These are phyloP conservation scores for Amphibolis antarctica DNA, from an alignment of 106 monocot genomes.

Conservation along the genomic window DNA sequence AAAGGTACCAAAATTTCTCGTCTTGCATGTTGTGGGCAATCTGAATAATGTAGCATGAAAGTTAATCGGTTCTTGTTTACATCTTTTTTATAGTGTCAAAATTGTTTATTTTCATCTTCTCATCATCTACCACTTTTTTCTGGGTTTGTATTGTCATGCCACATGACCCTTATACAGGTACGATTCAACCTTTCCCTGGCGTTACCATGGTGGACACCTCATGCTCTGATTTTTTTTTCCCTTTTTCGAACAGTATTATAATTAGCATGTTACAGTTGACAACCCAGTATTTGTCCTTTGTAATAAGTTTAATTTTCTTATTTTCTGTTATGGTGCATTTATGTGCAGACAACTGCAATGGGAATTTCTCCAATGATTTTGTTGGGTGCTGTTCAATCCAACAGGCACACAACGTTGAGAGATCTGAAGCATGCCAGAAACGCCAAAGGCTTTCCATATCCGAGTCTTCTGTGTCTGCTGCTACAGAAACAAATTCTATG, in stretches of 20 bases:
- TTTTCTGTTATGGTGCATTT: background rate
- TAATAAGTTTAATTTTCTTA: background rate
- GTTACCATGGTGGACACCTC: too few relatives aligned
- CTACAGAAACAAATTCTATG: constrained; percentile 10
- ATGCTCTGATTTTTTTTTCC: too few relatives aligned
- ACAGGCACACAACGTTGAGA: constrained; percentile 8
- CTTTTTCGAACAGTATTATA: background rate
- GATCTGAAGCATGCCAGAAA: constrained; percentile 21
- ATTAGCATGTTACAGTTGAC: background rate
- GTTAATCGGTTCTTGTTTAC: background rate
- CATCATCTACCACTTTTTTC: background rate
- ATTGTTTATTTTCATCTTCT: background rate
- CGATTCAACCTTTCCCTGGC: too few relatives aligned
- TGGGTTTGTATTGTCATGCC: too few relatives aligned
- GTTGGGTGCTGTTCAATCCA: constrained; percentile 6
- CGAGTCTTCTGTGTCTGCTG: constrained; percentile 19
- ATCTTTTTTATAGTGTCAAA: too few relatives aligned
- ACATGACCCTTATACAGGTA: background rate
- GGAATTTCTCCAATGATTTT: constrained; percentile 4
- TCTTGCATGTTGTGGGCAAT: too few relatives aligned
- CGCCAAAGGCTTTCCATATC: constrained; percentile 27
- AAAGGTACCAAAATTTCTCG: constrained; percentile 28
- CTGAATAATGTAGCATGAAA: too few relatives aligned
- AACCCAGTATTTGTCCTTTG: background rate
- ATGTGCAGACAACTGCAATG: background rate